Percentiles rank a stretch among this genome's conserved stretches.
Evolutionary conservation across 352 stramenopile genomes (phyloP).

Genomic region (Pilasporangium apinafurcum): DNA sequence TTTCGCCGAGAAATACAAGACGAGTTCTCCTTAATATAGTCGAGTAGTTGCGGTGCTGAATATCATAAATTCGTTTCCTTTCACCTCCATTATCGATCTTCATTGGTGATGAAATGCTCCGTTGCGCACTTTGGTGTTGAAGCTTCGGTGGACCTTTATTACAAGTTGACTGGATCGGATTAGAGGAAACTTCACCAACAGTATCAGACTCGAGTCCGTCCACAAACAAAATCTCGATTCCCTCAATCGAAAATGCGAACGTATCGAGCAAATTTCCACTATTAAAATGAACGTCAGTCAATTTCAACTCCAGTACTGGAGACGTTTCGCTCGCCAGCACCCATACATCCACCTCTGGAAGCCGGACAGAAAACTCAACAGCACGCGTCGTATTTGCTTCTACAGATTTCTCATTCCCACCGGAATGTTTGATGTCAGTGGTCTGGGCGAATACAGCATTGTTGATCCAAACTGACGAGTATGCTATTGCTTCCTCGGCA

Average conservation of each 20-base stretch:
- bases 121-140: slow-evolving; percentile 7
- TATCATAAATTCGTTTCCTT: slow-evolving; percentile 25
- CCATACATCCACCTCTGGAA: slow-evolving; percentile 65
- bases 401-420: no score
- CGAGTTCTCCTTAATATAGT: slow-evolving; percentile 53
- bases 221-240: slow-evolving; percentile 55
- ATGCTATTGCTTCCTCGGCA: slow-evolving; percentile 40
- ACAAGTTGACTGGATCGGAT: no score
- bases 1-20: slow-evolving; percentile 58
- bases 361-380: slow-evolving; percentile 42
- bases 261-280: slow-evolving; percentile 39
- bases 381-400: slow-evolving; percentile 2
- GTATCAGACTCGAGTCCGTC: slow-evolving; percentile 9
- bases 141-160: background rate
- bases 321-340: slow-evolving; percentile 56
- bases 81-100: slow-evolving; percentile 4
- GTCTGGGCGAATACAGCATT: slow-evolving; percentile 33
- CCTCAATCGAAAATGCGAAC: slow-evolving; percentile 51
- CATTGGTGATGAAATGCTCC: no score
- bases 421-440: background rate
- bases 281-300: slow-evolving; percentile 45
- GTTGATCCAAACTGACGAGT: slow-evolving; percentile 46
- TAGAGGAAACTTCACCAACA: background rate
- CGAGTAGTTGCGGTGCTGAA: slow-evolving; percentile 36
- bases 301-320: slow-evolving; percentile 52